Conservation (phyloP, 345 rosid species). For the Syzygium aqueum region DNA sequence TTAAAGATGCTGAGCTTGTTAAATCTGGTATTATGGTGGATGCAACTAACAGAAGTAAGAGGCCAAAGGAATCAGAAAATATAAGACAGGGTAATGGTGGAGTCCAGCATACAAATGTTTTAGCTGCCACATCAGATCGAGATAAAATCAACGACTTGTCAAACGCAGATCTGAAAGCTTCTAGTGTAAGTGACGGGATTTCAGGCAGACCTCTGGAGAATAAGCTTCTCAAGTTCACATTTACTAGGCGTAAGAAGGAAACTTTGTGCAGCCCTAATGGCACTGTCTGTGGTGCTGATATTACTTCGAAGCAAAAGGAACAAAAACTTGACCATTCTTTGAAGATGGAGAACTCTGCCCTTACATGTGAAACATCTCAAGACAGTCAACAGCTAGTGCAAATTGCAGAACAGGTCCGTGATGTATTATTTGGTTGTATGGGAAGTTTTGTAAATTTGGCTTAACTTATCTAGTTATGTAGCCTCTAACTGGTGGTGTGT, state of each 20-base stretch:
- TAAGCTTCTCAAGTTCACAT: constrained; percentile 27
- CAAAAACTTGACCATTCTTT: not conserved
- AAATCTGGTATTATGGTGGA: constrained; percentile 5
- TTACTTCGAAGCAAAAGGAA: not conserved
- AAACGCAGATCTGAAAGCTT: constrained; percentile 12
- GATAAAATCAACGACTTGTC: constrained; percentile 4
- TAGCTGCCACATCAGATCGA: constrained; percentile 11
- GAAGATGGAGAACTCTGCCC: not conserved
- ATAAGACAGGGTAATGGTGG: constrained; percentile 17
- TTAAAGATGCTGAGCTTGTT: not conserved
- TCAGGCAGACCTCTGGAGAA: constrained; percentile 2
- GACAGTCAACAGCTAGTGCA: not conserved
- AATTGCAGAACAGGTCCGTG: not conserved
- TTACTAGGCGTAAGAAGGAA: not conserved
- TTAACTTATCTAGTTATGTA: not conserved
- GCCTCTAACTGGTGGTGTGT: not conserved
- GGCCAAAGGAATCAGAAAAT: constrained; percentile 9
- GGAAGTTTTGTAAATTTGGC: not conserved
- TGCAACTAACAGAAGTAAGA: constrained; percentile 7
- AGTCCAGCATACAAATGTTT: constrained; percentile 17
- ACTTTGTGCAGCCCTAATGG: not conserved
- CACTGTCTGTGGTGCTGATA: not conserved
- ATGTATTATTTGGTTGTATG: not conserved
- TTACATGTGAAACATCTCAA: not conserved
- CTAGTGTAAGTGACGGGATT: constrained; percentile 24